Conservation (phyloP, 176 grass and related monocot species). For the Miscanthus lutarioriparius region DNA sequence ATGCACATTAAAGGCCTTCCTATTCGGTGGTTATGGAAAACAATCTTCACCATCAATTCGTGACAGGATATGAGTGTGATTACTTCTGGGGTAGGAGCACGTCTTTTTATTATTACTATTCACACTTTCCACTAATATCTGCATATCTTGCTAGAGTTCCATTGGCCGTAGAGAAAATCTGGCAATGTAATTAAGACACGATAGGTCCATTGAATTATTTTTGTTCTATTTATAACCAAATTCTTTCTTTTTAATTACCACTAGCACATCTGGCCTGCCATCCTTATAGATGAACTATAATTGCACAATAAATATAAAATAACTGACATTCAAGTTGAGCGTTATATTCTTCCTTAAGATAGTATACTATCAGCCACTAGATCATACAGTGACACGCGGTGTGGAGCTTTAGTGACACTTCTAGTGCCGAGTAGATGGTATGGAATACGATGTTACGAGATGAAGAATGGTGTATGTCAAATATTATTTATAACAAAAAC, state of each 20-base stretch:
- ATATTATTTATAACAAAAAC: too few species aligned
- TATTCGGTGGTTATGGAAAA: slow-evolving; percentile 48
- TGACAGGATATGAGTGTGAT: slow-evolving; percentile 32
- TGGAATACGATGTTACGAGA: too few species aligned
- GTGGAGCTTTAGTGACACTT: too few species aligned
- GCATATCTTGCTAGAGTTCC: not conserved
- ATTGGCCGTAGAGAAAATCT: not conserved
- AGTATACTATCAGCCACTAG: too few species aligned
- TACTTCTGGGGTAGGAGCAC: slow-evolving; percentile 24
- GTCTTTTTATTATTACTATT: slow-evolving; percentile 1
- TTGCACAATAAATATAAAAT: not conserved
- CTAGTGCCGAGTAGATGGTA: too few species aligned
- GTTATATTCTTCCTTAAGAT: not conserved
- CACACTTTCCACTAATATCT: not conserved
- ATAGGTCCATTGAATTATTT: not conserved
- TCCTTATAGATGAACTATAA: not conserved
- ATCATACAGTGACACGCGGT: too few species aligned
- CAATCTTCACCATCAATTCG: slow-evolving; percentile 40
- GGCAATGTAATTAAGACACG: not conserved
- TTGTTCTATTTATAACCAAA: not conserved
- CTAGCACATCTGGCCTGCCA: not conserved
- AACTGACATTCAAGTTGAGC: not conserved
- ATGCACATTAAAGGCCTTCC: slow-evolving; percentile 39
- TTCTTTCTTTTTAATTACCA: not conserved
- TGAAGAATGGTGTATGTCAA: too few species aligned